Evolutionary conservation across 208 protist genomes (phyloP), one percentile per base, ranked within the genome.

Genomic region (Phytomonas francai): DNA sequence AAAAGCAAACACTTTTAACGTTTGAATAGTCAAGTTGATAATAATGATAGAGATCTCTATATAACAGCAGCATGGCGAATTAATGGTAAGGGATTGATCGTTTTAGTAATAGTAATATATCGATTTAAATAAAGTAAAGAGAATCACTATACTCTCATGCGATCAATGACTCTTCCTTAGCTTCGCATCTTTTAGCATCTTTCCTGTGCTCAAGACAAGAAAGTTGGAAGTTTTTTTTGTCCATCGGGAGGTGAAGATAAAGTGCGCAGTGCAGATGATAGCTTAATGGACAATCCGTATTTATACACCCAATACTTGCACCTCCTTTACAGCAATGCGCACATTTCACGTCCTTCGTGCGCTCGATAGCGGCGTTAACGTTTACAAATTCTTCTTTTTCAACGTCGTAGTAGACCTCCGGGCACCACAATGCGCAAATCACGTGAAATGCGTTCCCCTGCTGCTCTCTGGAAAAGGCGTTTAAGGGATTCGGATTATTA

Each of bases 321-420:
- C 84, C 84, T 0, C 54, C 34, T 29, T 56, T 36, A n/a, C 80
- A 70, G 71, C 87, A 93, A 29, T 72, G 67, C 16, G 71, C 84
- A 59, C 87, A 93, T 62, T 78, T 79, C 67, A 87, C 80, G 28
- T 49, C 4, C 42, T 33, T 60, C 29, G 70, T 67, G 0, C 84
- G 77, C 31, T 62, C 62, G 7, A 77, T 56, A 2, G 77, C 82
- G 0, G 69, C 79, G 7, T 51, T 32, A 12, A 93, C 42, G 45
- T 80, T 63, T 16, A 36, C 42, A 63, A 90, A 72, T 27, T 12
- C 30, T 16, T 42, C 61, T 22, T 63, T 28, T 19, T 59, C 14
- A n/a, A n/a, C 56, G 36, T 89, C 73, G 70, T 78, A 85, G 70
- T 76, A 93, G 22, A 93, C 87, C 65, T 90, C 84, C 63, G 87